These are phyloP conservation scores for Mucor lusitanicus DNA, from an alignment of 371 early-diverging fungal genomes.

Conservation along the genomic window DNA sequence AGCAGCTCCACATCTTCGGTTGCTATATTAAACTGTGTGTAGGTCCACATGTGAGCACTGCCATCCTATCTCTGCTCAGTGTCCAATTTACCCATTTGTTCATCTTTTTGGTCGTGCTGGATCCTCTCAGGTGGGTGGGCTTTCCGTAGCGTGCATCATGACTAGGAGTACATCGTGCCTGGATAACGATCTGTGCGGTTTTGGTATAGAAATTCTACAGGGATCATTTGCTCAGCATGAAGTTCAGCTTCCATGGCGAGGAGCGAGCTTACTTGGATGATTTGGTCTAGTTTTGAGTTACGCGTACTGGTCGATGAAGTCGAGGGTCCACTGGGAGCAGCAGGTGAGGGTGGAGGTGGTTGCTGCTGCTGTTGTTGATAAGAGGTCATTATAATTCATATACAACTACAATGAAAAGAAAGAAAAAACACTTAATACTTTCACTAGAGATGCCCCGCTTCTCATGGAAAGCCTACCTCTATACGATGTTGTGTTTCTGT, in stretches of 20 bases:
- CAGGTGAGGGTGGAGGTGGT: background rate
- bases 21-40: constrained; percentile 76
- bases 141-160: constrained; percentile 69
- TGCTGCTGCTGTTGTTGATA: background rate
- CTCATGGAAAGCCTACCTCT: background rate
- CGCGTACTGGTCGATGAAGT: constrained; percentile 25
- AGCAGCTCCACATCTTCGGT: constrained; percentile 73
- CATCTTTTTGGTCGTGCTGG: constrained; percentile 17
- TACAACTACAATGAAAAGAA: background rate
- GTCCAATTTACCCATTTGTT: constrained; percentile 27
- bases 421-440: background rate
- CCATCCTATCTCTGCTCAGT: too few relatives aligned
- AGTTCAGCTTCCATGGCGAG: background rate
- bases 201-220: constrained; percentile 65
- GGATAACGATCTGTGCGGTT: constrained; percentile 62
- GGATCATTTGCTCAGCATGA: background rate
- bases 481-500: background rate
- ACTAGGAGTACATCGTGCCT: constrained; percentile 55
- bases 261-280: constrained; percentile 34
- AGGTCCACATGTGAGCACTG: too few relatives aligned
- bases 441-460: background rate
- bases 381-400: constrained; percentile 13
- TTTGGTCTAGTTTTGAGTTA: constrained; percentile 40
- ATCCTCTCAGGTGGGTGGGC: constrained; percentile 16
- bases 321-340: constrained; percentile 12